Evolutionary conservation across 805 yeast genomes (phyloP).

Genomic region (Ogataea methanolica): DNA sequence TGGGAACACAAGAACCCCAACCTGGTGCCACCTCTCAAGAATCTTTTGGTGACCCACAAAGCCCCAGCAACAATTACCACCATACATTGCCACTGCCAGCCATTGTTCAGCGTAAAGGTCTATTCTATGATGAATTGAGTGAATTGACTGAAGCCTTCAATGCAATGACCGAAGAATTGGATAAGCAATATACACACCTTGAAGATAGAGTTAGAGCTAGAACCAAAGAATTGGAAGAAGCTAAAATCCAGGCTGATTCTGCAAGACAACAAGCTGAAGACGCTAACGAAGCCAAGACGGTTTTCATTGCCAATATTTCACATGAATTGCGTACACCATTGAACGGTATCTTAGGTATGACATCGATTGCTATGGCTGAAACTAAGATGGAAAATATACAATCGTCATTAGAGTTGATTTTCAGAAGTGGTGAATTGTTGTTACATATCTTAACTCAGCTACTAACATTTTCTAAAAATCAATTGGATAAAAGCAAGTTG

Average conservation of each 20-base stretch:
- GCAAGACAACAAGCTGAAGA: slow-evolving; percentile 51
- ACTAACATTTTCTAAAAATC: slow-evolving; percentile 88
- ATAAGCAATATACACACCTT: slow-evolving; percentile 73
- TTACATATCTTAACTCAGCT: slow-evolving; percentile 87
- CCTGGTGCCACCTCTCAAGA: slow-evolving; percentile 9
- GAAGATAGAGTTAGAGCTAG: slow-evolving; percentile 86
- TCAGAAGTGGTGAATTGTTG: slow-evolving; percentile 85
- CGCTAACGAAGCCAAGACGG: slow-evolving; percentile 96
- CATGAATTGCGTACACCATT: slow-evolving; percentile 94
- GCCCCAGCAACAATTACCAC: slow-evolving; percentile 1
- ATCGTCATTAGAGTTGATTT: slow-evolving; percentile 74
- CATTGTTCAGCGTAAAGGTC: slow-evolving; percentile 27
- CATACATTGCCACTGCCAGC: slow-evolving; percentile 17
- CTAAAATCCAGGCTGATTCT: slow-evolving; percentile 67
- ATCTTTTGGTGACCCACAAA: slow-evolving; percentile 4
- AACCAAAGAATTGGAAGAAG: slow-evolving; percentile 83
- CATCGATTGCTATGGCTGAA: slow-evolving; percentile 90
- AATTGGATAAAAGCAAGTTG: slow-evolving; percentile 73
- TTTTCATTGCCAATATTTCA: slow-evolving; percentile 85
- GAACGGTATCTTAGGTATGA: slow-evolving; percentile 95
- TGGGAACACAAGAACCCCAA: slow-evolving; percentile 5
- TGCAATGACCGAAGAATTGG: slow-evolving; percentile 84
- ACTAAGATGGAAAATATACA: slow-evolving; percentile 61
- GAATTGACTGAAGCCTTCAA: slow-evolving; percentile 87
- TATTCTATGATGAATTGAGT: slow-evolving; percentile 78